Conservation (phyloP, 495 filamentous ascomycete species). For the Trichoderma reesei region DNA sequence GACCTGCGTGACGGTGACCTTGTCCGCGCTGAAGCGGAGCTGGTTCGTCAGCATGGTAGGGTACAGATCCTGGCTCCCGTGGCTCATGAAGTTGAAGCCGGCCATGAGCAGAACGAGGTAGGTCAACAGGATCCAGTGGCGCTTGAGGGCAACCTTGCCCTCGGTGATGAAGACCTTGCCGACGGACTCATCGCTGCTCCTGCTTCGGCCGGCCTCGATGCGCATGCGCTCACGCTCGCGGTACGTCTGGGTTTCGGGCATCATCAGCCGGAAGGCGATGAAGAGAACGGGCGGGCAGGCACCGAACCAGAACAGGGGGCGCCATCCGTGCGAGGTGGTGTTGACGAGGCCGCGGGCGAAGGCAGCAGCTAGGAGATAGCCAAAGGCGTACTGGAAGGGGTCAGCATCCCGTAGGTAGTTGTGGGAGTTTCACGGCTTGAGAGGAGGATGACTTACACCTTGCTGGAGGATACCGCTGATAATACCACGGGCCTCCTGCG, state of each 20-base stretch:
- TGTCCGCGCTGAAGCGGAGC: constrained; percentile 59
- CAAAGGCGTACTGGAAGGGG: constrained; percentile 74
- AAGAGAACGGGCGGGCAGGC: constrained; percentile 72
- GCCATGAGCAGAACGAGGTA: constrained; percentile 83
- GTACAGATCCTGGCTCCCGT: constrained; percentile 87
- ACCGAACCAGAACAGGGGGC: constrained; percentile 83
- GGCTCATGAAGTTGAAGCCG: constrained; percentile 90
- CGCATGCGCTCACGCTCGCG: constrained; percentile 52
- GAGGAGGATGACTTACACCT: constrained; percentile 29
- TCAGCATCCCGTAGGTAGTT: too few relatives aligned
- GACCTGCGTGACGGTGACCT: constrained; percentile 74
- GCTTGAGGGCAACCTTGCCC: constrained; percentile 63
- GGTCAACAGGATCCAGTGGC: constrained; percentile 67
- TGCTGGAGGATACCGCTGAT: constrained; percentile 78
- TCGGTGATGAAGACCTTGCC: constrained; percentile 59
- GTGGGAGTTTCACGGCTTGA: neutral
- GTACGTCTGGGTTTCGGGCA: constrained; percentile 69
- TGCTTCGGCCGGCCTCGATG: constrained; percentile 22
- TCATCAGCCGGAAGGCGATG: constrained; percentile 63
- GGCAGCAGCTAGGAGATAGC: constrained; percentile 70
- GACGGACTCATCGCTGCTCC: constrained; percentile 26
- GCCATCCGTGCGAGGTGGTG: constrained; percentile 64
- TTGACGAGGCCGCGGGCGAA: constrained; percentile 65
- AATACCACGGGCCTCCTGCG: constrained; percentile 60
- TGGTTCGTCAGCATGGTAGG: constrained; percentile 75